A percentile compares a stretch with the other conserved stretches of the same genome.
phyloP scores from a whole-genome alignment of 495 filamentous ascomycete genomes.

The Talaromyces wortmannii region DNA sequence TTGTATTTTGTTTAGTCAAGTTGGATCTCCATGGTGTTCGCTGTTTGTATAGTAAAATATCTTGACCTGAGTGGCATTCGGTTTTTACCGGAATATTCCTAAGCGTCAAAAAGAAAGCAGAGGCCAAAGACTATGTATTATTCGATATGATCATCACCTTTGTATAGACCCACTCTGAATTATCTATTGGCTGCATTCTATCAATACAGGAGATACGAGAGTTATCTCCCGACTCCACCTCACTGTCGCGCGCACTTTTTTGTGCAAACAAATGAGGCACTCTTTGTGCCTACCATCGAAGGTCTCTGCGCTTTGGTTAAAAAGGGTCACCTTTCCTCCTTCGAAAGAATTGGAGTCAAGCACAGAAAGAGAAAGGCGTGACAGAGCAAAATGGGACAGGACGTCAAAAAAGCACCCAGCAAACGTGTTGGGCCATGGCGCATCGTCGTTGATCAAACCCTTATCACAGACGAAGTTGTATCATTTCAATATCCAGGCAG shows the following conservation, averaged over 20 bases:
- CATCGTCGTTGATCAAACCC: slow-evolving; percentile 12
- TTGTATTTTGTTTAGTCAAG: too few relatives aligned
- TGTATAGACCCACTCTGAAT: too few relatives aligned
- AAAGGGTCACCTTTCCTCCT: neutral
- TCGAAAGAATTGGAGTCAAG: neutral
- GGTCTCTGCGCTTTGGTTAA: too few relatives aligned
- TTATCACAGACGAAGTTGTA: slow-evolving; percentile 36
- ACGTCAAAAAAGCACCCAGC: neutral
- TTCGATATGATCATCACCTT: too few relatives aligned
- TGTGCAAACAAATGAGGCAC: neutral
- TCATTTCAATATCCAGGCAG: slow-evolving; percentile 46
- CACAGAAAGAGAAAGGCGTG: neutral
- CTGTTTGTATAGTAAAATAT: too few relatives aligned
- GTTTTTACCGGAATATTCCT: too few relatives aligned
- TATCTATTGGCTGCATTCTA: too few relatives aligned
- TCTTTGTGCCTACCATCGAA: too few relatives aligned
- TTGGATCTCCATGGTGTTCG: too few relatives aligned
- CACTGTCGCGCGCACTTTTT: neutral
- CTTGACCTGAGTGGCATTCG: too few relatives aligned
- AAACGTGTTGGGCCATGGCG: neutral
- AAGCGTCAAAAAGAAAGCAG: too few relatives aligned
- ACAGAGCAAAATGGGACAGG: neutral
- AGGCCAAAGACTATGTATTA: too few relatives aligned
- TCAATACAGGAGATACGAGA: neutral
- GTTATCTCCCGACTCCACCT: neutral